Conservation (phyloP, 345 rosid genomes). For the rapeseed (Brassica napus) region DNA sequence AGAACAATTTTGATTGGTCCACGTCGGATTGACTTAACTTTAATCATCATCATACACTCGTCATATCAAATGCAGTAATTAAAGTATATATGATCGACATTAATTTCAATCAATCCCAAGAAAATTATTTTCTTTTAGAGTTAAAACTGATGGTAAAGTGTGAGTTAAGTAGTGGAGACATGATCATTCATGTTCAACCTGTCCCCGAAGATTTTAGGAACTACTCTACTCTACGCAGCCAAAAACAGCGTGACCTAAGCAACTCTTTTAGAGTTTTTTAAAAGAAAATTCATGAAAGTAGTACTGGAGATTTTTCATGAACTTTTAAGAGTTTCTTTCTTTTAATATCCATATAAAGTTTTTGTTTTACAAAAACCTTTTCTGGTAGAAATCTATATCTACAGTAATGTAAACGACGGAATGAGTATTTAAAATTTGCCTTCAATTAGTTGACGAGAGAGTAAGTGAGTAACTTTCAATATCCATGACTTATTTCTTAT, state of each 20-base stretch:
- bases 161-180: slow-evolving; percentile 30
- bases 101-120: not conserved
- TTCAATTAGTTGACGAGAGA: not conserved
- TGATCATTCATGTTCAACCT: slow-evolving; percentile 30
- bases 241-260: slow-evolving; percentile 3
- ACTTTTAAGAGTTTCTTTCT: too few species aligned
- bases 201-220: not conserved
- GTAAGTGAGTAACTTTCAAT: not conserved
- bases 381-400: not conserved
- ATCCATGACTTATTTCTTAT: not conserved
- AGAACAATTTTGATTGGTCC: slow-evolving; percentile 15
- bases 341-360: too few species aligned
- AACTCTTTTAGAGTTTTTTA: slow-evolving; percentile 5
- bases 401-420: not conserved
- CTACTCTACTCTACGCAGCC: slow-evolving; percentile 3
- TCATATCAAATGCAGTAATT: slow-evolving; percentile 26
- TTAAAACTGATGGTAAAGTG: not conserved
- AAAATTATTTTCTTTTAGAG: not conserved
- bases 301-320: not conserved
- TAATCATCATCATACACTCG: slow-evolving; percentile 31
- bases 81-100: slow-evolving; percentile 10
- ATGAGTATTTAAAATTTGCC: not conserved
- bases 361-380: not conserved
- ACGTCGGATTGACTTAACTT: slow-evolving; percentile 18
- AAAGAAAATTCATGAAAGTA: not conserved